Evolutionary conservation across 805 yeast species (phyloP).

Genomic region (Yarrowia divulgata): DNA sequence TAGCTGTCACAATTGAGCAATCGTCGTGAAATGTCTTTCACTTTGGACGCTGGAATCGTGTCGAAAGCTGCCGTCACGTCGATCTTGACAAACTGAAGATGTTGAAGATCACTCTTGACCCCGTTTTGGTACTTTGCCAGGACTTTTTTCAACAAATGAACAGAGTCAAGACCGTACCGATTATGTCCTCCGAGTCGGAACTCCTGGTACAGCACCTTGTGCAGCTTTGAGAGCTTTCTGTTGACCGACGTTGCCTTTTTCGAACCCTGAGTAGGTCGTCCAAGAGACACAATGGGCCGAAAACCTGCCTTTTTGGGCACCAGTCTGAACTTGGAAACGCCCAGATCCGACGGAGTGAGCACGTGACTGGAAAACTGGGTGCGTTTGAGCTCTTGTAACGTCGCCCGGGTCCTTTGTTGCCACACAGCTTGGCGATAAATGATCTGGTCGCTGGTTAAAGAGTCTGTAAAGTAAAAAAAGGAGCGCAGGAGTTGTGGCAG

Average conservation of each 20-base stretch:
- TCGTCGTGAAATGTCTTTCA: not conserved
- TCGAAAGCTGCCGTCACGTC: conserved; percentile 26
- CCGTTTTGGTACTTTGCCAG: not conserved
- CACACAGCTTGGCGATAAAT: conserved; percentile 2
- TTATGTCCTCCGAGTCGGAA: not conserved
- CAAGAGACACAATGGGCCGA: conserved; percentile 24
- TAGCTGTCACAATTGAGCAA: not conserved
- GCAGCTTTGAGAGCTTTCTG: not conserved
- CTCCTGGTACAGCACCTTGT: conserved; percentile 20
- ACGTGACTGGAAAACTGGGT: not conserved
- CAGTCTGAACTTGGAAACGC: conserved; percentile 28
- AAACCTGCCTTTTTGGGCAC: conserved; percentile 19
- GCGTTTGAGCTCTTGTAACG: not conserved
- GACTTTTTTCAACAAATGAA: not conserved
- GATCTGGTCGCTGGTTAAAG: not conserved
- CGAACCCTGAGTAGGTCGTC: not conserved
- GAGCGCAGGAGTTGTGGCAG: not conserved
- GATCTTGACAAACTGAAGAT: conserved; percentile 28
- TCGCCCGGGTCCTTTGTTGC: not conserved
- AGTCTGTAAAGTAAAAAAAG: conserved; percentile 19
- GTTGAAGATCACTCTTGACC: not conserved
- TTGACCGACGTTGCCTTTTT: not conserved
- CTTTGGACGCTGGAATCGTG: conserved; percentile 11
- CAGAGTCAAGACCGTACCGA: not conserved
- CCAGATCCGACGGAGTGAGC: not conserved